Conservation (phyloP, 257 asterid species). For the Solanum ossicruentum region DNA sequence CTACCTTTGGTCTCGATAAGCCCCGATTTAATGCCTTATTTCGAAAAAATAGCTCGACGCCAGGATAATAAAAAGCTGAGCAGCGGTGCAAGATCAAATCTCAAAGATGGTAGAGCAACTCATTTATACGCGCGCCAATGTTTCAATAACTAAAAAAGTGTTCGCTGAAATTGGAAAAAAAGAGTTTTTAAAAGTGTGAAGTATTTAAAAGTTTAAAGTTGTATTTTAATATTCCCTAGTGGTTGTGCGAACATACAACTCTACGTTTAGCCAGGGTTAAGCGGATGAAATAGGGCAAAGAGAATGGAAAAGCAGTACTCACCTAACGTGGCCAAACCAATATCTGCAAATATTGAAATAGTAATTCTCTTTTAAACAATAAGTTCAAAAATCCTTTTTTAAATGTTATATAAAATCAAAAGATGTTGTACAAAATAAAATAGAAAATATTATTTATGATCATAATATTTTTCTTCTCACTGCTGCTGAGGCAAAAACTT, state of each 20-base stretch:
- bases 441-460: background rate
- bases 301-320: background rate
- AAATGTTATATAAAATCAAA: too few species aligned
- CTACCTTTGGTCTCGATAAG: too few species aligned
- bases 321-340: background rate
- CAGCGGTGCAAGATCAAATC: rapidly evolving
- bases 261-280: background rate
- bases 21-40: too few species aligned
- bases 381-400: too few species aligned
- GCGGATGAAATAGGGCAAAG: background rate
- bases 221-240: background rate
- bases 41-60: too few species aligned
- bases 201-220: background rate
- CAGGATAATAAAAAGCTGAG: too few species aligned
- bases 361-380: background rate
- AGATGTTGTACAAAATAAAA: too few species aligned
- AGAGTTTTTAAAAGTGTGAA: background rate
- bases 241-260: background rate
- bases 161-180: background rate
- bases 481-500: background rate
- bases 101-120: too few species aligned
- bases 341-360: background rate
- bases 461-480: background rate
- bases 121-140: too few species aligned
- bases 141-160: too few species aligned